Evolutionary conservation across 2,329 filamentous ascomycete genomes (phyloP), one percentile per base, ranked within the genome.

Genomic region (Paracorniculantispora psalliotae): DNA sequence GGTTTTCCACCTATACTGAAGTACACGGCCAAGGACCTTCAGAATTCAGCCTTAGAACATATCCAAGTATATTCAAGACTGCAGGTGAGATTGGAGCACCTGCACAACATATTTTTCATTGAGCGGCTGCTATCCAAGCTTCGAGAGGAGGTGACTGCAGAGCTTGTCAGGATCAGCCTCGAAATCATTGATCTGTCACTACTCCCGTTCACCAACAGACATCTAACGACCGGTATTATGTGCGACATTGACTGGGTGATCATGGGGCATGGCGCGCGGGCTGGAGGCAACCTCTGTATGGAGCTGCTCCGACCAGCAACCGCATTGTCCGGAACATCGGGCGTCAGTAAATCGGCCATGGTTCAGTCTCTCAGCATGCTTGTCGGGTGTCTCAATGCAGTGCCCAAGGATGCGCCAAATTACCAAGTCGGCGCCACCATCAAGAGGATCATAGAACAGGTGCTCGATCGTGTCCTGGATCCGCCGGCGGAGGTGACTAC

Each of bases 41-140:
- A 75, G 1, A 72, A 81, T 28, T 67, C 78, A 1, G 70, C 79
- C 48, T 69, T 75, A 8, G 71, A 76, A 33, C 76, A 73, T 0
- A 64, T 70, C 1, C 65, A 68, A 0, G 58, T 80, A 2, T 78
- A 79, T 55, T 69, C 72, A 19, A 69, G 77, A 4, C 72, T 80
- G n/a, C 68, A 82, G 3, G 68, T 81, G 1, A 73, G 73, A 7
- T 72, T 83, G 2, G 75, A 78, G 50, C 77, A 81, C 49, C 70
- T 83, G 0, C 79, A 84, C 47, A 84, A 83, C 50, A 71, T 81
- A 7, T 85, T 87, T 62, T 76, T 86, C 28, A 71, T 85, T 30
- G 79, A 85, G 62, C 74, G 83, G 21, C 76, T 85, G 0, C 72
- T 85, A 23, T 74, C 78, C 56, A 80, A 79, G 60, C 67, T 67